Conservation (phyloP, 2,329 filamentous ascomycete genomes). For the Pseudogymnoascus sp. region DNA sequence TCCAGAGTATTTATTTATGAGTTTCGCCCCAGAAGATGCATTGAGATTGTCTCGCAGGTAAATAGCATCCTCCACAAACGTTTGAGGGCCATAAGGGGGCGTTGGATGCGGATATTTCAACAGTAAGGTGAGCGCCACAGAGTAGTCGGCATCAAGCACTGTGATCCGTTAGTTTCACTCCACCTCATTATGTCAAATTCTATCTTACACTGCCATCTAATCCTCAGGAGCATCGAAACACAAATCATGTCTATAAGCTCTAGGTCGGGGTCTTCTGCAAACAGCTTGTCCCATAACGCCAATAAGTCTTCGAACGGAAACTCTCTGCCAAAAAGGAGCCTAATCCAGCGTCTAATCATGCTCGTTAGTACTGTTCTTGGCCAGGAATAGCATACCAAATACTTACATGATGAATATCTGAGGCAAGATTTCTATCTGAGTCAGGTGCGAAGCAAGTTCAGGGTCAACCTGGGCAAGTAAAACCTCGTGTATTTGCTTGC, state of each 20-base stretch:
- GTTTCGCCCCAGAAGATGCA: conserved; percentile 51
- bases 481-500: conserved; percentile 78
- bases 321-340: conserved; percentile 85
- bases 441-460: conserved; percentile 74
- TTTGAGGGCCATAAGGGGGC: conserved; percentile 59
- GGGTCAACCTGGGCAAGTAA: conserved; percentile 72
- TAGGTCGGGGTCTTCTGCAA: conserved; percentile 74
- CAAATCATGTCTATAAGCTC: conserved; percentile 86
- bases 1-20: conserved; percentile 67
- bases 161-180: conserved; percentile 19
- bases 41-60: conserved; percentile 62
- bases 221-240: conserved; percentile 84
- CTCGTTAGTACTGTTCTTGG: conserved; percentile 8
- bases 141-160: conserved; percentile 86
- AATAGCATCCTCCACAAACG: conserved; percentile 79
- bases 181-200: conserved; percentile 10
- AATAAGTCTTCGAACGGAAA: conserved; percentile 83
- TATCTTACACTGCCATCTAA: conserved; percentile 75
- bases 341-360: conserved; percentile 64
- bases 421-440: conserved; percentile 79
- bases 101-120: conserved; percentile 72
- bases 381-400: background rate
- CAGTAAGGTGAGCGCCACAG: conserved; percentile 71
- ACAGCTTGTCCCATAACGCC: conserved; percentile 82
- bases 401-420: conserved; percentile 90